Evolutionary conservation across 2,329 filamentous ascomycete species (phyloP).

Genomic region (Colletotrichum falcatum): DNA sequence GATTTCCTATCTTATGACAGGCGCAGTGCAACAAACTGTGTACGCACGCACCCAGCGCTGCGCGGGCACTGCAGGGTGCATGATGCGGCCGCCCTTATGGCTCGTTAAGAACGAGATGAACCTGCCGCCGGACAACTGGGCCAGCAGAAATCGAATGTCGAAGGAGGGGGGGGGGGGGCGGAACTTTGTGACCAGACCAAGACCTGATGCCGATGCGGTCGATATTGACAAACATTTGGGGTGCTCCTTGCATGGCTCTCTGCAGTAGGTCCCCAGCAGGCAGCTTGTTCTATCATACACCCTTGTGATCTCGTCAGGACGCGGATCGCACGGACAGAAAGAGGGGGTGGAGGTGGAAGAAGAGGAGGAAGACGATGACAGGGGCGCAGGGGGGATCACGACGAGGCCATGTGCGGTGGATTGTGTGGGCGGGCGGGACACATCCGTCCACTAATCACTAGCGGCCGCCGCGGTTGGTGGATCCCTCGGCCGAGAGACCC

Average conservation of each 20-base stretch:
- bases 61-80: constrained; percentile 33
- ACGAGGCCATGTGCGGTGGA: constrained; percentile 26
- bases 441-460: constrained; percentile 36
- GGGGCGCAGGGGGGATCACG: neutral
- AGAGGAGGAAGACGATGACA: neutral
- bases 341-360: neutral
- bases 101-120: constrained; percentile 9
- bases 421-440: constrained; percentile 31
- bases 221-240: constrained; percentile 4
- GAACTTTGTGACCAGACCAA: neutral
- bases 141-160: neutral
- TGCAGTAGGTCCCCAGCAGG: neutral
- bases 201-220: neutral
- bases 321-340: neutral
- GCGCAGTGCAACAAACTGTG: constrained; percentile 34
- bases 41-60: constrained; percentile 29
- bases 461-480: constrained; percentile 28
- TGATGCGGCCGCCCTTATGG: constrained; percentile 19
- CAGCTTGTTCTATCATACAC: neutral
- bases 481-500: constrained; percentile 22
- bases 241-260: neutral
- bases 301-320: neutral
- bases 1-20: constrained; percentile 23
- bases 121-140: neutral
- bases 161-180: neutral